Evolutionary conservation across 2,329 filamentous ascomycete species (phyloP).

Genomic region (Pseudogymnoascus sp.): DNA sequence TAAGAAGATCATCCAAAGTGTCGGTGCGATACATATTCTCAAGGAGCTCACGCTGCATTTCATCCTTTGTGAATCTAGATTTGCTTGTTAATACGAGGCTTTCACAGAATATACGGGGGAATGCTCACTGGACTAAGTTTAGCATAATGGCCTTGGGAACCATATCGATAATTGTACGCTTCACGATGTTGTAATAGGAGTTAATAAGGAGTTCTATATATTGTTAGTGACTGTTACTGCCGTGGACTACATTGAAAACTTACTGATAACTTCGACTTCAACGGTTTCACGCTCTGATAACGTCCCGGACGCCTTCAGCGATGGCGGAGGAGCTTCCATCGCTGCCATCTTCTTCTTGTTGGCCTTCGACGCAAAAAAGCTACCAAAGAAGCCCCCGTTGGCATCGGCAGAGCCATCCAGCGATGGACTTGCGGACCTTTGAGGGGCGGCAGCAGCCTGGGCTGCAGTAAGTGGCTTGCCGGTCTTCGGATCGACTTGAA

Average conservation of each 20-base stretch:
- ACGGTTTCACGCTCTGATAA: constrained; percentile 90
- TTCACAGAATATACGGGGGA: background rate
- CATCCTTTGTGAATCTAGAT: constrained; percentile 81
- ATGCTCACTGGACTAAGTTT: constrained; percentile 81
- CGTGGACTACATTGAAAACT: constrained; percentile 31
- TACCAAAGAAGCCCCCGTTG: constrained; percentile 88
- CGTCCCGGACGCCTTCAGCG: constrained; percentile 87
- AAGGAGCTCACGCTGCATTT: constrained; percentile 95
- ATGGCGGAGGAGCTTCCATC: constrained; percentile 92
- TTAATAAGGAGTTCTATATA: constrained; percentile 81
- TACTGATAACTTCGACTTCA: constrained; percentile 97
- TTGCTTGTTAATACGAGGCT: constrained; percentile 11
- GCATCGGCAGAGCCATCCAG: constrained; percentile 45
- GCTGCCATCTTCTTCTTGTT: constrained; percentile 99
- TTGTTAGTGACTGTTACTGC: constrained; percentile 16
- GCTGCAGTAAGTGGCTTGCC: constrained; percentile 75
- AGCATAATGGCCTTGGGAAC: constrained; percentile 99
- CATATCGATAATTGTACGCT: constrained; percentile 99
- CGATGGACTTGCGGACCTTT: constrained; percentile 67
- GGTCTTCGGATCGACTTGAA: constrained; percentile 96
- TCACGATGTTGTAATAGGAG: constrained; percentile 97
- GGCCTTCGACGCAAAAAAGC: constrained; percentile 92
- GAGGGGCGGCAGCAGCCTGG: constrained; percentile 49
- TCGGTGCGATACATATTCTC: constrained; percentile 95
- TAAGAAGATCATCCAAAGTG: constrained; percentile 87